Evolutionary conservation across 345 rosid genomes (phyloP).

Genomic region (Fremontodendron californicum): DNA sequence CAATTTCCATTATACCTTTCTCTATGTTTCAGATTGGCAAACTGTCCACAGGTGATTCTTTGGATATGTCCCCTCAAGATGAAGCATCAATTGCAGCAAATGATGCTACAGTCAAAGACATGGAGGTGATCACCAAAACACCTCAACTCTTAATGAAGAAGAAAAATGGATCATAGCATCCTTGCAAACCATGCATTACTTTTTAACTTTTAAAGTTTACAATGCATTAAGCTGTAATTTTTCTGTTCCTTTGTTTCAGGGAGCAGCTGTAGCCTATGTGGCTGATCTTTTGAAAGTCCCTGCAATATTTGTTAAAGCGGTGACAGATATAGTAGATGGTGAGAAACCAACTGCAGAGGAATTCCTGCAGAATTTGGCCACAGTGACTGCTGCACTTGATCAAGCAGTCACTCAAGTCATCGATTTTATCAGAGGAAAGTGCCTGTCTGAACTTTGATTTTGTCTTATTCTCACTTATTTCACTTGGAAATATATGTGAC

Average conservation of each 20-base stretch:
- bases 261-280: conserved; percentile 83
- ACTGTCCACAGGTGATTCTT: conserved; percentile 92
- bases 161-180: background rate
- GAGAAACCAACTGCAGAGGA: conserved; percentile 76
- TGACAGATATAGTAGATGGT: conserved; percentile 75
- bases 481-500: conserved; percentile 11
- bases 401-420: conserved; percentile 46
- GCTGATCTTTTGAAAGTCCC: conserved; percentile 85
- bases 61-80: conserved; percentile 77
- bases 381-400: conserved; percentile 62
- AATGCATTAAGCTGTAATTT: background rate
- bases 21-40: conserved; percentile 53
- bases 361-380: conserved; percentile 70
- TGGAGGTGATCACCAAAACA: conserved; percentile 64
- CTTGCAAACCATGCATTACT: background rate
- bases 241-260: conserved; percentile 33
- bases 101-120: conserved; percentile 82
- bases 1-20: background rate
- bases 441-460: conserved; percentile 60
- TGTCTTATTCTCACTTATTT: background rate
- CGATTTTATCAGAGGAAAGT: conserved; percentile 68
- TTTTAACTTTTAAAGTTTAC: background rate
- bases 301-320: conserved; percentile 73
- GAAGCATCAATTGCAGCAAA: conserved; percentile 66
- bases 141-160: background rate